Percentiles rank a stretch among this genome's conserved stretches.
These are phyloP conservation scores for Spathaspora girioi DNA, from an alignment of 805 yeast species.

Conservation along the genomic window DNA sequence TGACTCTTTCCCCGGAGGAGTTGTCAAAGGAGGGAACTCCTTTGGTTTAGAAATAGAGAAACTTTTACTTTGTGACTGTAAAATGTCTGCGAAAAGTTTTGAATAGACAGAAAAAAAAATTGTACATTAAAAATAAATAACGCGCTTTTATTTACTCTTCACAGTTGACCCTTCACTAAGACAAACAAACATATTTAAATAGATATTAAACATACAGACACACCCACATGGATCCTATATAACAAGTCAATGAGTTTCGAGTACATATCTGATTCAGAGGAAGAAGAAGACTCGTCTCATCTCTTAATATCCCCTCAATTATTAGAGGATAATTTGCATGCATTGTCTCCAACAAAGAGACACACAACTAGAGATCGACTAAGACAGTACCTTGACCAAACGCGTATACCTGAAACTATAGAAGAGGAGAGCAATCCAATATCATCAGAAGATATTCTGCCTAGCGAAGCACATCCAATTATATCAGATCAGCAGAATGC, in stretches of 20 bases:
- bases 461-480: neutral
- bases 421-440: neutral
- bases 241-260: constrained; percentile 3
- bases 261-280: constrained; percentile 28
- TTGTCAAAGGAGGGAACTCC: constrained; percentile 6
- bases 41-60: constrained; percentile 1
- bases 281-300: constrained; percentile 7
- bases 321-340: constrained; percentile 4
- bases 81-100: neutral
- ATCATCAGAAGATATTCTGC: neutral
- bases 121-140: neutral
- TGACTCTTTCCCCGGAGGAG: constrained; percentile 4
- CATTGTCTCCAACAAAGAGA: constrained; percentile 4
- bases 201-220: neutral
- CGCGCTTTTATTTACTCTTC: neutral
- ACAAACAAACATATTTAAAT: too few species aligned
- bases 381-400: neutral
- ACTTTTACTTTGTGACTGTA: neutral
- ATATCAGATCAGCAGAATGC: neutral
- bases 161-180: neutral
- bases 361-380: neutral
- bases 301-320: constrained; percentile 10
- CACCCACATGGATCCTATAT: neutral
- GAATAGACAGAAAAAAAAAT: neutral
- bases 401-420: neutral